phyloP scores from a whole-genome alignment of 78 protist species.

The Dictyostelium purpureum region DNA sequence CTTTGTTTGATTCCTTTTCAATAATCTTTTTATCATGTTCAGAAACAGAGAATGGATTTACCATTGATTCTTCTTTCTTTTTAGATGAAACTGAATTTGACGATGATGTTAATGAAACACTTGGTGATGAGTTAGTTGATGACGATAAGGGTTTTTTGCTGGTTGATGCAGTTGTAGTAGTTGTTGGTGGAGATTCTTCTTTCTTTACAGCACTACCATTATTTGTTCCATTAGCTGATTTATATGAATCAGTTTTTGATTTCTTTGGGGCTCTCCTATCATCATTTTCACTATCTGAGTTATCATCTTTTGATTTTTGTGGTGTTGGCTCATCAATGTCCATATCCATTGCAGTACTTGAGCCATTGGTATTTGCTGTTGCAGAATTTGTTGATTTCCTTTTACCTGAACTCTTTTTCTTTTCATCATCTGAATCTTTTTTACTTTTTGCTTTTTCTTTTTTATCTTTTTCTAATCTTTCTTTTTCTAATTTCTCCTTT shows the following conservation, averaged over 20 bases:
- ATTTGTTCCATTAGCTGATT: neutral
- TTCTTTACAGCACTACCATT: neutral
- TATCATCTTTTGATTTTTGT: neutral
- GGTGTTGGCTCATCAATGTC: neutral
- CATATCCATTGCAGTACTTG: neutral
- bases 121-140: neutral
- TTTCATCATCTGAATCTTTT: neutral
- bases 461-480: neutral
- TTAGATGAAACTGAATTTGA: neutral
- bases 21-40: slow-evolving; percentile 34
- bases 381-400: neutral
- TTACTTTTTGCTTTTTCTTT: neutral
- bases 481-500: neutral
- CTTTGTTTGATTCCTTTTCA: neutral
- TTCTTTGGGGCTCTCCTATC: slow-evolving; percentile 8
- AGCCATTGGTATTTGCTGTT: neutral
- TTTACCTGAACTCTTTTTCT: neutral
- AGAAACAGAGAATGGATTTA: slow-evolving; percentile 24
- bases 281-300: slow-evolving; percentile 15
- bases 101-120: neutral
- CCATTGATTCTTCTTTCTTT: neutral
- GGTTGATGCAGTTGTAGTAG: neutral
- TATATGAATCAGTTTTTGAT: neutral
- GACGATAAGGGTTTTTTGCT: no score
- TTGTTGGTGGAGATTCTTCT: neutral